phyloP scores from a whole-genome alignment of 495 filamentous ascomycete species.

The Amorphotheca resinae region DNA sequence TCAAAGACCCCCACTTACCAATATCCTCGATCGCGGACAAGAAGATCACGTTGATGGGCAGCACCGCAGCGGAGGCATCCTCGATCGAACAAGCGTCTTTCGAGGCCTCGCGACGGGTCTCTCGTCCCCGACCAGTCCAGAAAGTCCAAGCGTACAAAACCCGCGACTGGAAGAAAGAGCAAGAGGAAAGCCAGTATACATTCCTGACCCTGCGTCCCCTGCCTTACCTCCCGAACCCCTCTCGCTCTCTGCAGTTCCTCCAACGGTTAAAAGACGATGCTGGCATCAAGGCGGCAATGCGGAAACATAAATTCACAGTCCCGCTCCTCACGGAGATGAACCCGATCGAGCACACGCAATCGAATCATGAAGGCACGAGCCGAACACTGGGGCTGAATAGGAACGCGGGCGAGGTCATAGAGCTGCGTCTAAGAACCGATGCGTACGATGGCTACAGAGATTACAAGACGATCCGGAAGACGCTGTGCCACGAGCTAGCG shows the following conservation, averaged over 20 bases:
- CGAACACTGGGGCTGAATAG: slow-evolving; percentile 80
- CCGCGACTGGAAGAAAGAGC: slow-evolving; percentile 32
- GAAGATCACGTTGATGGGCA: slow-evolving; percentile 53
- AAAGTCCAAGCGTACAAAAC: slow-evolving; percentile 22
- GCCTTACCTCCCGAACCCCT: slow-evolving; percentile 61
- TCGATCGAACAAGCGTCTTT: slow-evolving; percentile 28
- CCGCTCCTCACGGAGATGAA: slow-evolving; percentile 91
- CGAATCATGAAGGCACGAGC: slow-evolving; percentile 49
- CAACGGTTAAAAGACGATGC: slow-evolving; percentile 67
- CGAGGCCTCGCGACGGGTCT: slow-evolving; percentile 27
- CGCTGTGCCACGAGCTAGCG: slow-evolving; percentile 88
- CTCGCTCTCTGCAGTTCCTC: slow-evolving; percentile 57
- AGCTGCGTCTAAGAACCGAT: slow-evolving; percentile 81
- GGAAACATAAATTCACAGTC: slow-evolving; percentile 73
- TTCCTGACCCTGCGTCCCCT: slow-evolving; percentile 72
- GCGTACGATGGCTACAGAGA: slow-evolving; percentile 89
- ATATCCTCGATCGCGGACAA: slow-evolving; percentile 39
- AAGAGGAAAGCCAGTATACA: slow-evolving; percentile 54
- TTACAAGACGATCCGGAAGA: slow-evolving; percentile 80
- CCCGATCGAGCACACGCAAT: slow-evolving; percentile 60
- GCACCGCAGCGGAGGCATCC: slow-evolving; percentile 38
- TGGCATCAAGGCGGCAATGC: slow-evolving; percentile 75
- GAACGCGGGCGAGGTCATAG: slow-evolving; percentile 81
- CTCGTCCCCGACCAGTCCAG: slow-evolving; percentile 27
- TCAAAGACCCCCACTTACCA: slow-evolving; percentile 37